Evolutionary conservation across 345 rosid species (phyloP), one percentile per base, ranked within the genome.

Genomic region (Noccaea bulbosa): DNA sequence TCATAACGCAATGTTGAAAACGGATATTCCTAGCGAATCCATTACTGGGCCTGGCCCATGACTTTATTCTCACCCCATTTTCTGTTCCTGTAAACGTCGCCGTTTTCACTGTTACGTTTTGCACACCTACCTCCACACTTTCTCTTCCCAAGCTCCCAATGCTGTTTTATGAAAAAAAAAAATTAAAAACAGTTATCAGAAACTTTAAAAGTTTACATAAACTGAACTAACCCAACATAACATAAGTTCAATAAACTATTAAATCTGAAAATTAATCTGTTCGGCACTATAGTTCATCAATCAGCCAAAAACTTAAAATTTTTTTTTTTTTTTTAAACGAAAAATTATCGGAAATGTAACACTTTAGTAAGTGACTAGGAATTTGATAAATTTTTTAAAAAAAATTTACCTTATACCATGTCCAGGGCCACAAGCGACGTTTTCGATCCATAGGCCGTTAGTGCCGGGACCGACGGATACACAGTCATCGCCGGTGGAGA

Each of bases 401-500:
- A 12, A 20, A 2, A 6, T 43, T 17, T 70, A 83, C 88, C 88
- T 87, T 67, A 89, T 84, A 0, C 93, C 89, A n/a, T 90, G 92
- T 35, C 97, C 90, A 2, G 92, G 94, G 15, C 97, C 94, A 14
- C 97, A 90, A 1, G 73, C 67, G 0, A 86, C 49, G 27, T 83
- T 81, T 38, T 83, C 84, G 2, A 86, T 80, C 86, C 83, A 78
- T 4, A 86, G 62, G 11, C 86, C 85, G 6, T 56, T 48, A 33
- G 92, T 73, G 7, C 97, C 97, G 2, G 86, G 85, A 5, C 93
- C 93, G 12, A 90, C 9, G 1, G 92, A 86, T 7, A 88, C 58
- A 60, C 97, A 90, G 27, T 88, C 97, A 52, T 88, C 94, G 0
- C 90, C 92, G 0, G 90, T 90, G 32, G 62, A 72, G 8, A 88